Conservation (phyloP, 73 alveolate species). For the Tetrahymena thermophila region DNA sequence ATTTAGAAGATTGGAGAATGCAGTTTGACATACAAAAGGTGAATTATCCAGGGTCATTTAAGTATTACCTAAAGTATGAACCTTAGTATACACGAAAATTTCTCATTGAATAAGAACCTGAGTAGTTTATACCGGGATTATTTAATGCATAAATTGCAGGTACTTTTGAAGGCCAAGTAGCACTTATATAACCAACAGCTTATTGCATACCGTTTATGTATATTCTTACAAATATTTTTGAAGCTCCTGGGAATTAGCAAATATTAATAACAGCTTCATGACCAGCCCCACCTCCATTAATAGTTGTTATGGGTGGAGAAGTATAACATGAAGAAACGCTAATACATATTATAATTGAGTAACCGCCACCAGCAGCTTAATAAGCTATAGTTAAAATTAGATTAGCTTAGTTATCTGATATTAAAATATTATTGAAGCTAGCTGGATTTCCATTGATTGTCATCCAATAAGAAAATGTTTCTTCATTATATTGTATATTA, state of each 20-base stretch:
- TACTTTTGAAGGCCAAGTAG: not conserved
- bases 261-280: not conserved
- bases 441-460: not conserved
- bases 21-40: not conserved
- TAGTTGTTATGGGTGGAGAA: not conserved
- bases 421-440: not conserved
- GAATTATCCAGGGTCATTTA: not conserved
- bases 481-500: not conserved
- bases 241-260: not conserved
- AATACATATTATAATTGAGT: not conserved
- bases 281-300: not conserved
- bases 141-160: not conserved
- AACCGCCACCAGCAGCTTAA: not conserved
- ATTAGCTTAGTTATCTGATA: not conserved
- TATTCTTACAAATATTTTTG: not conserved
- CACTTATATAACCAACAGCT: not conserved
- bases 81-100: not conserved
- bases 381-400: not conserved
- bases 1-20: not conserved
- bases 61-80: not conserved
- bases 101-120: not conserved
- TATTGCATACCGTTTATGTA: not conserved
- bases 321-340: not conserved
- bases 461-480: not conserved
- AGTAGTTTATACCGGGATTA: not conserved